Evolutionary conservation across 257 asterid species (phyloP).

Genomic region (Henckelia pumila): DNA sequence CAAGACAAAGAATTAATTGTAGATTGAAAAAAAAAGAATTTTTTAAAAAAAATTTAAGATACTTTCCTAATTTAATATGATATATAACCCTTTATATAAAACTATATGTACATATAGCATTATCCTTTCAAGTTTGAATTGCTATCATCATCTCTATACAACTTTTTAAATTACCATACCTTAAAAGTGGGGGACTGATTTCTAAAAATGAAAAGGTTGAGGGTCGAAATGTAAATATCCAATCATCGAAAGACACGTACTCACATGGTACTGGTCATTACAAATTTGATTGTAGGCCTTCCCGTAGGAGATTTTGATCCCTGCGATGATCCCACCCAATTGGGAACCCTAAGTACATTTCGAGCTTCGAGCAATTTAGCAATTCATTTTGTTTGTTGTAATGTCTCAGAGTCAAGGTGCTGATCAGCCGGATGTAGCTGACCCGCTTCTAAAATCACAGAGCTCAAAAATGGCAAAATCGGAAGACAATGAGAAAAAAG

Average conservation of each 20-base stretch:
- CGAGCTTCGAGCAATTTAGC: conserved; percentile 28
- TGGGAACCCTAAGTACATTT: conserved; percentile 44
- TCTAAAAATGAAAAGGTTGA: no score
- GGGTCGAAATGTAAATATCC: no score
- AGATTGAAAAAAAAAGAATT: no score
- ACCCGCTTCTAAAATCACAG: conserved; percentile 51
- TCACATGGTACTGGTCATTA: not conserved
- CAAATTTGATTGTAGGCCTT: conserved; percentile 7
- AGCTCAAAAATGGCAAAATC: conserved; percentile 51
- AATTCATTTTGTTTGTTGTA: conserved; percentile 7
- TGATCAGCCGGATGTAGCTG: conserved; percentile 50
- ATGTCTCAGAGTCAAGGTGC: conserved; percentile 60
- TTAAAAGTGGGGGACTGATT: no score
- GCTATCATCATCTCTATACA: no score
- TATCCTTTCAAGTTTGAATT: no score
- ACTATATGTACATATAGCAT: no score
- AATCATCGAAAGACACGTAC: not conserved
- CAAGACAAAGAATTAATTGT: no score
- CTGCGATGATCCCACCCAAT: conserved; percentile 21
- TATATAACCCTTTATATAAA: no score
- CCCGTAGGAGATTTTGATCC: conserved; percentile 19
- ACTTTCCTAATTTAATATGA: no score
- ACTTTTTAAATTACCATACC: no score
- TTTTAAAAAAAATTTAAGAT: no score
- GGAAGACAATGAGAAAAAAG: conserved; percentile 67